Evolutionary conservation across 352 stramenopile species (phyloP).

Genomic region (Ophiocytium majus): DNA sequence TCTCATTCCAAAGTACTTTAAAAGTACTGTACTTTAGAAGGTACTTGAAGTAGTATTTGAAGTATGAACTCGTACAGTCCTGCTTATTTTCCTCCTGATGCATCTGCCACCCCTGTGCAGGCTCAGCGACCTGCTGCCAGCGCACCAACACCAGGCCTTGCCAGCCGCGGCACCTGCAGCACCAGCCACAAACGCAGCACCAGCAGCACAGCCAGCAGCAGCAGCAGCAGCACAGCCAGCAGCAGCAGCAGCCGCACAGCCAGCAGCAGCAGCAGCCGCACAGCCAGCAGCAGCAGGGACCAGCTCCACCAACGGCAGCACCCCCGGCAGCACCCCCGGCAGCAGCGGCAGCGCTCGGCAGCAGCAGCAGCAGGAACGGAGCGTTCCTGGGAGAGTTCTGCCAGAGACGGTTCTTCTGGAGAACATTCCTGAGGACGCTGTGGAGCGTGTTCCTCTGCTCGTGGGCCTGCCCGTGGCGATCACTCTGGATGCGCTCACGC

Average conservation of each 20-base stretch:
- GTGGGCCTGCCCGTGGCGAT: slow-evolving; percentile 29
- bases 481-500: slow-evolving; percentile 29
- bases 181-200: background rate
- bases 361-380: background rate
- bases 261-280: background rate
- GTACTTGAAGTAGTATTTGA: background rate
- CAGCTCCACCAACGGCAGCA: background rate
- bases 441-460: slow-evolving; percentile 32
- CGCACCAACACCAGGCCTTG: background rate
- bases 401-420: background rate
- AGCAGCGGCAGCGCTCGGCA: background rate
- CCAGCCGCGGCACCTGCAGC: background rate
- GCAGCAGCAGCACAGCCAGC: no score
- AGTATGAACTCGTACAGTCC: background rate
- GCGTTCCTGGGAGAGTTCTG: background rate
- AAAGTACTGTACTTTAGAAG: background rate
- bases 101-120: background rate
- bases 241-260: background rate
- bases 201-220: background rate
- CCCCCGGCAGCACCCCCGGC: background rate
- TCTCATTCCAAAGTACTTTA: background rate
- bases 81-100: background rate
- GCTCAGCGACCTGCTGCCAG: background rate
- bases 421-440: slow-evolving; percentile 21
- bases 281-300: background rate